Base-by-base conservation (phyloP, 2,329 filamentous ascomycete species). In the Fusarium virguliforme region DNA sequence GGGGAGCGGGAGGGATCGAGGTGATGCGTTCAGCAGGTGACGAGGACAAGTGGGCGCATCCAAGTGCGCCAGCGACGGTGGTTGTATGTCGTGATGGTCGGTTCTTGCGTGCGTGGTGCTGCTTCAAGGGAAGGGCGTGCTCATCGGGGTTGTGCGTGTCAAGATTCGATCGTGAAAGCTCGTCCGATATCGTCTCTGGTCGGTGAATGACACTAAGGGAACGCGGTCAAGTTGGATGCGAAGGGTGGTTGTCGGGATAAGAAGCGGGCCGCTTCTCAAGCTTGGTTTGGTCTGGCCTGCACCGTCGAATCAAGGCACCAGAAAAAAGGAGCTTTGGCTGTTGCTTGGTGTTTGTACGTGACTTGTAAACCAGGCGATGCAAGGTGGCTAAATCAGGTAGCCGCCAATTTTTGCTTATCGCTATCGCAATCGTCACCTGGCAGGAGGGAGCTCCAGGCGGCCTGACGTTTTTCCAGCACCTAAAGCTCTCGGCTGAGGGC, bases 361-460 rank as follows among this genome's bases (percentile, higher is more conserved):
- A 76, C 72, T 72, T 76, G 51, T 41, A 15, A 46, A 50, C 64
- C 60, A 67, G 56, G 74, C 73, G 64, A 74, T 74, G 74, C 68
- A 76, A 76, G 65, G 74, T 76, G 74, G 74, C 74, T 72, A 72
- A 66, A 72, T 65, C 46, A 76, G 55, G 71, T 76, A 75, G 62
- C 63, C 28, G 67, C 71, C 60, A 72, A 65, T 56, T 76, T 75
- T 76, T 75, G 43, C 63, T 76, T 76, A 76, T 76, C 73, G 60
- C 26, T 37, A 54, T 18, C 30, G 51, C 72, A 76, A 76, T 76
- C 75, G 75, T 76, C 75, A 76, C 74, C 74, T 76, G 62, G 32
- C 34, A 46, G 40, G 57, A 53, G 66, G 63, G 28, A 68, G 61
- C 62, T 64, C 18, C 37, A 57, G 60, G 60, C 51, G 28, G n/a